Evolutionary conservation across 2,329 filamentous ascomycete genomes (phyloP).

Genomic region (Calonectria fujianensis): DNA sequence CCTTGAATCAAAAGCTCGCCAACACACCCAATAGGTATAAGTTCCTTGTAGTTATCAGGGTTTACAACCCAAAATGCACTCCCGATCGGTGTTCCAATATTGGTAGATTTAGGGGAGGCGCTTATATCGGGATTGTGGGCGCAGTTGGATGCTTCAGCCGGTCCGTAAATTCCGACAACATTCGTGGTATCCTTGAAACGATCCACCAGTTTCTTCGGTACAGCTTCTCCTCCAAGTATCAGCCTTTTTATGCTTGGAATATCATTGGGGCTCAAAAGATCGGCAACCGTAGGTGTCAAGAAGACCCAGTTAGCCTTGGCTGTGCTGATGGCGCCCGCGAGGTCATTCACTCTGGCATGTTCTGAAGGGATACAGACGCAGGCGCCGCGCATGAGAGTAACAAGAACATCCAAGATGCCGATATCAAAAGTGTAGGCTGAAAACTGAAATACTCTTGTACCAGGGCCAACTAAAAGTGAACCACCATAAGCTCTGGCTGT

Average conservation of each 20-base stretch:
- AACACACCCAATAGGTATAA: constrained; percentile 51
- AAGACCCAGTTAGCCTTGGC: constrained; percentile 28
- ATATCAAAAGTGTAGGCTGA: constrained; percentile 62
- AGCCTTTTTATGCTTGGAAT: constrained; percentile 26
- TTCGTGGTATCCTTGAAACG: constrained; percentile 42
- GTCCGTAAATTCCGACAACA: constrained; percentile 46
- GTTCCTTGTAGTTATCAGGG: constrained; percentile 32
- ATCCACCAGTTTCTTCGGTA: constrained; percentile 34
- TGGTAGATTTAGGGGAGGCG: constrained; percentile 11
- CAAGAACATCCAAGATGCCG: constrained; percentile 61
- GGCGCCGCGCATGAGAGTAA: constrained; percentile 61
- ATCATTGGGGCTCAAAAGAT: constrained; percentile 9
- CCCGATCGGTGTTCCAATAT: constrained; percentile 3
- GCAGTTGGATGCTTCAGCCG: constrained; percentile 40
- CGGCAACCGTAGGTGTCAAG: constrained; percentile 32
- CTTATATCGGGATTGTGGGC: constrained; percentile 37
- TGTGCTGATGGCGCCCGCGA: constrained; percentile 19
- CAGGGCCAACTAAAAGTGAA: constrained; percentile 13
- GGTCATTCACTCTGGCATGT: constrained; percentile 24
- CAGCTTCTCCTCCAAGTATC: constrained; percentile 45
- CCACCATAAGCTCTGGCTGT: constrained; percentile 29
- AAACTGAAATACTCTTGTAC: constrained; percentile 48
- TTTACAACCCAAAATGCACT: constrained; percentile 29
- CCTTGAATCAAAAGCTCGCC: constrained; percentile 54
- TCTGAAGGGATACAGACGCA: constrained; percentile 63